Conservation (phyloP, 2,329 filamentous ascomycete genomes). For the Colletotrichum sp. region DNA sequence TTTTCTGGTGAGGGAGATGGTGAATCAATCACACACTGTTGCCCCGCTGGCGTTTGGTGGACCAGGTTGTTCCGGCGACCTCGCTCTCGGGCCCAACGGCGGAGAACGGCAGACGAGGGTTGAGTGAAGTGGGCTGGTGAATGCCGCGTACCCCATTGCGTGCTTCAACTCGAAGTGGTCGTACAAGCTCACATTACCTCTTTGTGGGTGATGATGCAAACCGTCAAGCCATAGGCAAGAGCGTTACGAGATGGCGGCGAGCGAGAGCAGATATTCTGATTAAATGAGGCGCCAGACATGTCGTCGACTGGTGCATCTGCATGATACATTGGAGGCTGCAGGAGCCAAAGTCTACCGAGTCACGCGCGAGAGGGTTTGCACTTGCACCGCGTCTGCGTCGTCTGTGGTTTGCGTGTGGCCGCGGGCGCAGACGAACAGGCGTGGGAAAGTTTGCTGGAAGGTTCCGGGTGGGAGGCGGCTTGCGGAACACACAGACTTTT, state of each 20-base stretch:
- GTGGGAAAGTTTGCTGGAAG: slow-evolving; percentile 9
- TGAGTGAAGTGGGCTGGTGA: neutral
- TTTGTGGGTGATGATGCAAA: neutral
- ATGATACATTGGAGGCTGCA: slow-evolving; percentile 6
- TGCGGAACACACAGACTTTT: neutral
- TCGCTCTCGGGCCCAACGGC: slow-evolving; percentile 1
- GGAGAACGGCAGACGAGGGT: neutral
- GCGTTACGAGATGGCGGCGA: neutral
- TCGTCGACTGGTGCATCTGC: neutral
- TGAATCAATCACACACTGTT: neutral
- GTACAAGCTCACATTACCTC: neutral
- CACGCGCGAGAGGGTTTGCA: neutral
- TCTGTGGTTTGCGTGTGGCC: neutral
- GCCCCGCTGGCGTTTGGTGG: neutral
- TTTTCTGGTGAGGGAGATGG: neutral
- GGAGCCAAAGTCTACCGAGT: slow-evolving; percentile 13
- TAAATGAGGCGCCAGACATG: neutral
- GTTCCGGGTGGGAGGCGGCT: neutral
- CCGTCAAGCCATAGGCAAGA: neutral
- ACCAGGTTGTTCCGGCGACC: neutral
- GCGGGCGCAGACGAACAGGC: neutral
- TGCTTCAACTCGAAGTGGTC: neutral
- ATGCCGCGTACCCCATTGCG: neutral
- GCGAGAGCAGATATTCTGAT: neutral
- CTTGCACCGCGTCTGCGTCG: neutral